Evolutionary conservation across 352 stramenopile genomes (phyloP).

Genomic region (Blastocystis sp.): DNA sequence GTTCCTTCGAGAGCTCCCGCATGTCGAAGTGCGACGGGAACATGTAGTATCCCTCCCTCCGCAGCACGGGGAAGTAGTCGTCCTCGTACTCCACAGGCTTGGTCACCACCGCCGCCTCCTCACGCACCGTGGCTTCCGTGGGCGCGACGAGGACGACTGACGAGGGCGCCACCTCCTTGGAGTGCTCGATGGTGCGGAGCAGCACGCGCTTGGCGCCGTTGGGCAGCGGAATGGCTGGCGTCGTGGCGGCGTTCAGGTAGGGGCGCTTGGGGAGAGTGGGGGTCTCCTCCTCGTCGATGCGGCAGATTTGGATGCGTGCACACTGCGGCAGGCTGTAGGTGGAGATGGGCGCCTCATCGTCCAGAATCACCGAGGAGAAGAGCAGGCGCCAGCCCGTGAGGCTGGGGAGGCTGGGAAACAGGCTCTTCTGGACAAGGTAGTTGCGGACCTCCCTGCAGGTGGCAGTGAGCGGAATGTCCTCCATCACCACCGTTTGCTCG

Average conservation of each 20-base stretch:
- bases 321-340: not conserved
- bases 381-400: not conserved
- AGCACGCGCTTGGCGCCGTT: not conserved
- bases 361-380: not conserved
- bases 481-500: not conserved
- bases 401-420: not conserved
- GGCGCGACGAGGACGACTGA: not conserved
- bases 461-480: not conserved
- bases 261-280: not conserved
- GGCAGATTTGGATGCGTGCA: not conserved
- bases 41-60: conserved; percentile 37
- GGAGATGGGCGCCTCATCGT: not conserved
- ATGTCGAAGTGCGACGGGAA: not conserved
- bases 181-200: conserved; percentile 18
- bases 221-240: not conserved
- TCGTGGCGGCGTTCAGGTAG: conserved; percentile 11
- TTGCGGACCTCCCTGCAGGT: not conserved
- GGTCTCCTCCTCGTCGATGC: not conserved
- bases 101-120: not conserved
- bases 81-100: not conserved
- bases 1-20: not conserved
- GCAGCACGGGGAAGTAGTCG: conserved; percentile 39
- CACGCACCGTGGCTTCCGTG: not conserved
- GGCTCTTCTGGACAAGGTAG: not conserved
- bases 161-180: not conserved